Evolutionary conservation across 2,329 filamentous ascomycete genomes (phyloP).

Genomic region (Trichoderma citrinoviride): DNA sequence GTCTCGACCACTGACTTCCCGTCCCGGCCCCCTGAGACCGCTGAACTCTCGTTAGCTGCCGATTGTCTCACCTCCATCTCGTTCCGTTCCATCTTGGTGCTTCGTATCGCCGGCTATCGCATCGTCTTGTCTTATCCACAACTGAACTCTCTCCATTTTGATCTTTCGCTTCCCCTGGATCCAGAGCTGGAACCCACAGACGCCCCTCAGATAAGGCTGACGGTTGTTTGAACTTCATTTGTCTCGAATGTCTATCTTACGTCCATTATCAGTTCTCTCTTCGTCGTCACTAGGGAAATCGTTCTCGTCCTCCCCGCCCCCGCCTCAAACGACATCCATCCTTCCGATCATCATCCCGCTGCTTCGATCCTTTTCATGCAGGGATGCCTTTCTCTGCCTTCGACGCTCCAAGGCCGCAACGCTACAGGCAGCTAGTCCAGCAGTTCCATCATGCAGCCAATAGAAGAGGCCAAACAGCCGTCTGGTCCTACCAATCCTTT

Average conservation of each 20-base stretch:
- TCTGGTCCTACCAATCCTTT: slow-evolving; percentile 8
- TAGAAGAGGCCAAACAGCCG: not conserved
- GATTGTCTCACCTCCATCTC: not conserved
- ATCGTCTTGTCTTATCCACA: slow-evolving; percentile 1
- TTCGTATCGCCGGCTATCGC: slow-evolving; percentile 15
- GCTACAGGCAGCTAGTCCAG: slow-evolving; percentile 3
- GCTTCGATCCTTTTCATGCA: slow-evolving; percentile 9
- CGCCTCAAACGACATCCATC: no score
- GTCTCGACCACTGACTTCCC: no score
- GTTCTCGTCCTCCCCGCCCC: no score
- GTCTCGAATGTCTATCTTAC: no score
- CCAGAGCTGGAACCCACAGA: no score
- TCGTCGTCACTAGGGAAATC: no score
- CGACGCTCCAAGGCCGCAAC: slow-evolving; percentile 1
- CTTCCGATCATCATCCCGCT: not conserved
- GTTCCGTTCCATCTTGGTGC: not conserved
- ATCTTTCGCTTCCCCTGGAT: not conserved
- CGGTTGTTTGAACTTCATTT: no score
- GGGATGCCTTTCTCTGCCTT: slow-evolving; percentile 15
- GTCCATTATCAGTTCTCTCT: no score
- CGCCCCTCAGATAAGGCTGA: no score
- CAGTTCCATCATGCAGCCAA: slow-evolving; percentile 10
- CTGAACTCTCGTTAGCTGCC: not conserved
- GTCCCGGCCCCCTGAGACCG: not conserved
- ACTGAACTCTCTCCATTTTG: not conserved